Conservation (phyloP, 129 eudicot species). For the Centella asiatica region DNA sequence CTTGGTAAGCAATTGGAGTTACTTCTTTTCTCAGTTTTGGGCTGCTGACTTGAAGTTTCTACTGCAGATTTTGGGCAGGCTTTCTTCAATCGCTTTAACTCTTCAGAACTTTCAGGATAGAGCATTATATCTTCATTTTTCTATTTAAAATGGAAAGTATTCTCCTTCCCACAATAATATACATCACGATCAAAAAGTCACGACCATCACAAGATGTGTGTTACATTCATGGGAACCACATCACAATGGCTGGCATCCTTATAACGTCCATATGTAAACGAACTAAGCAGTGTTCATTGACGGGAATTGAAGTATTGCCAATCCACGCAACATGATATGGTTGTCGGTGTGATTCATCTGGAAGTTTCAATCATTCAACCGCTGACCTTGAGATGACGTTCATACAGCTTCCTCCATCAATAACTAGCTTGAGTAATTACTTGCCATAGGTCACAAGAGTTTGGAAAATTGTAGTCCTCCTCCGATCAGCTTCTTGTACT, state of each 20-base stretch:
- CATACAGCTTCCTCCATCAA: not conserved
- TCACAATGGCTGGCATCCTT: constrained; percentile 7
- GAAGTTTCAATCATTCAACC: not conserved
- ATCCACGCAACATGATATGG: too few species aligned
- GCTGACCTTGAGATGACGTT: not conserved
- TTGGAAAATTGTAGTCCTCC: not conserved
- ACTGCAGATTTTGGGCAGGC: too few species aligned
- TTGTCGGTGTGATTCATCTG: too few species aligned
- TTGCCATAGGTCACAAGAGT: not conserved
- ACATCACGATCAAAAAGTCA: not conserved
- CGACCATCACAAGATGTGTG: too few species aligned
- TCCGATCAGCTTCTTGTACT: not conserved
- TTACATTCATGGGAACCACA: too few species aligned
- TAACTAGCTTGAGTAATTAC: not conserved
- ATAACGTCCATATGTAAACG: constrained; percentile 45
- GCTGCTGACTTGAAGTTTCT: too few species aligned
- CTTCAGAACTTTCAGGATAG: not conserved
- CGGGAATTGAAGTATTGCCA: constrained; percentile 12
- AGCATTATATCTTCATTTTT: not conserved
- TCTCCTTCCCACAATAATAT: not conserved
- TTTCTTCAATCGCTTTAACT: not conserved
- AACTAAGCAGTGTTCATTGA: constrained; percentile 32
- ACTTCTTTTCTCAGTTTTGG: too few species aligned
- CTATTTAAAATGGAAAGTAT: not conserved
- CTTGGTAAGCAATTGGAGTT: too few species aligned